These are phyloP conservation scores for Hypomyces perniciosus DNA, from an alignment of 2,329 filamentous ascomycete genomes.

Conservation along the genomic window DNA sequence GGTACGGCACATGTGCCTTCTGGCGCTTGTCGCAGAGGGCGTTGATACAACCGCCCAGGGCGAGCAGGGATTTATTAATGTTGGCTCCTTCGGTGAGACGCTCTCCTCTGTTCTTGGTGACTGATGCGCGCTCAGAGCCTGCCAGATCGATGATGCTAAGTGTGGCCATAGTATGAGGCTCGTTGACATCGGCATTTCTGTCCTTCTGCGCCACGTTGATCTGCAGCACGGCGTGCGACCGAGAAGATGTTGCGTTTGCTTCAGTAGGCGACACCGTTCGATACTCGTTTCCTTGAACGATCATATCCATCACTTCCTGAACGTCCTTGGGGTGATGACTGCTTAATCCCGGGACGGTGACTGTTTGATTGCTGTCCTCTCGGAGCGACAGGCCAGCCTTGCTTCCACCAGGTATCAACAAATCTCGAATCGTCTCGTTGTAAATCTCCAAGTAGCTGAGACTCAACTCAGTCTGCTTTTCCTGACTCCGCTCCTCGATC, in stretches of 20 bases:
- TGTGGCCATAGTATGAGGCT: conserved; percentile 96
- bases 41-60: conserved; percentile 95
- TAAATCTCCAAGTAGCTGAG: conserved; percentile 98
- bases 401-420: conserved; percentile 78
- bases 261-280: conserved; percentile 95
- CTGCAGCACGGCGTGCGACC: conserved; percentile 94
- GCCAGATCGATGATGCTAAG: conserved; percentile 97
- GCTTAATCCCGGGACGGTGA: conserved; percentile 84
- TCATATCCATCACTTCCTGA: conserved; percentile 98
- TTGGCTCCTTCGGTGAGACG: conserved; percentile 90
- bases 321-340: conserved; percentile 89
- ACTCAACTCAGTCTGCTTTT: conserved; percentile 84
- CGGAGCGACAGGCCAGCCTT: conserved; percentile 84
- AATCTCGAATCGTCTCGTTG: conserved; percentile 95
- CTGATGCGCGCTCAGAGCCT: conserved; percentile 90
- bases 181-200: conserved; percentile 83
- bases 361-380: conserved; percentile 88
- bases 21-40: conserved; percentile 90
- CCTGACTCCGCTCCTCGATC: conserved; percentile 76
- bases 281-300: conserved; percentile 88
- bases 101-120: conserved; percentile 93
- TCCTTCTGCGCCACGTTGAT: conserved; percentile 96
- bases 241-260: conserved; percentile 94
- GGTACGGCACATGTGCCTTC: conserved; percentile 90
- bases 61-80: conserved; percentile 97